These are phyloP conservation scores for Saccharomycopsis microspora DNA, from an alignment of 805 yeast species.

Conservation along the genomic window DNA sequence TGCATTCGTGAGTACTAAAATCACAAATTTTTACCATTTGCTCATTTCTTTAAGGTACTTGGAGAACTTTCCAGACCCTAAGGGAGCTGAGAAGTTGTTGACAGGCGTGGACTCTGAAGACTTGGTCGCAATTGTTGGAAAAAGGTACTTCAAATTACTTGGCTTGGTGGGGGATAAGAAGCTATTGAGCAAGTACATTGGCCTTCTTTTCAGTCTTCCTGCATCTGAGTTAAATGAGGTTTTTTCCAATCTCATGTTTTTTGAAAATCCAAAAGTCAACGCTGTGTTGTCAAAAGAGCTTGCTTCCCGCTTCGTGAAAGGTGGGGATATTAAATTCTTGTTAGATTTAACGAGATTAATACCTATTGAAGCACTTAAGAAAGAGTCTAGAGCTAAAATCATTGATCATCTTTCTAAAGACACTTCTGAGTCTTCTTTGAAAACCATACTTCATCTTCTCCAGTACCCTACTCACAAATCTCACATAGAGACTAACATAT, in stretches of 20 bases:
- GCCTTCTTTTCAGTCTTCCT: no score
- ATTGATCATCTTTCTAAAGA: not conserved
- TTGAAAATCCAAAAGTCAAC: slow-evolving; percentile 4
- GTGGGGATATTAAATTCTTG: not conserved
- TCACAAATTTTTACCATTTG: not conserved
- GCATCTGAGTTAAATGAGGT: not conserved
- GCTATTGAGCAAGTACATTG: no score
- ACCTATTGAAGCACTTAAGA: slow-evolving; percentile 10
- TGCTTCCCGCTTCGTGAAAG: not conserved
- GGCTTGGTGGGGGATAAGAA: not conserved
- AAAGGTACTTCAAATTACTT: slow-evolving; percentile 9
- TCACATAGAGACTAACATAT: slow-evolving; percentile 4
- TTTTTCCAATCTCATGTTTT: slow-evolving; percentile 5
- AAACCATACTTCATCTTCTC: slow-evolving; percentile 1
- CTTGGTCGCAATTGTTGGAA: not conserved
- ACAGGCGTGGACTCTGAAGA: not conserved
- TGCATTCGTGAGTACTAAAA: not conserved
- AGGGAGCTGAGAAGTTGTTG: not conserved
- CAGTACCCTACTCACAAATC: slow-evolving; percentile 4
- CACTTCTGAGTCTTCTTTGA: not conserved
- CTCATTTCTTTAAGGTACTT: not conserved
- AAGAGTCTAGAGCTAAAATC: not conserved
- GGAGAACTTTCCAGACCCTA: not conserved
- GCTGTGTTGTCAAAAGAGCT: not conserved
- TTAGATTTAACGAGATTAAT: not conserved